Percentiles rank a stretch among this genome's conserved stretches.
These are phyloP conservation scores for Ophiocordyceps camponoti-rufipedis DNA, from an alignment of 2,329 filamentous ascomycete species.

Conservation along the genomic window DNA sequence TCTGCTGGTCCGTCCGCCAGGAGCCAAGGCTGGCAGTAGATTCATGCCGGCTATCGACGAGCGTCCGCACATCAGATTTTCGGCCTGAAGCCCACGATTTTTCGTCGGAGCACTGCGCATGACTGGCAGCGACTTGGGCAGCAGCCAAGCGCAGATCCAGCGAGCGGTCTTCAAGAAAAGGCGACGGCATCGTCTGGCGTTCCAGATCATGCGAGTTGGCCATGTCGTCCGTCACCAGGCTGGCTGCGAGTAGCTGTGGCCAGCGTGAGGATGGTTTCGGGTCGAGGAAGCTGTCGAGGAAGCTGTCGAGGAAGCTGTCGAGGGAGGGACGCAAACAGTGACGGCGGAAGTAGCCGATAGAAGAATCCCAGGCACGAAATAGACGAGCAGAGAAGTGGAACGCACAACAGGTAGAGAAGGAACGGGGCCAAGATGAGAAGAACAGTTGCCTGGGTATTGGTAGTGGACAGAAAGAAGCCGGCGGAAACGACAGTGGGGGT, in stretches of 20 bases:
- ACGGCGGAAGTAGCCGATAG: neutral
- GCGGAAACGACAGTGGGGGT: neutral
- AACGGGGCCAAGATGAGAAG: neutral
- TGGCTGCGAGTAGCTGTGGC: neutral
- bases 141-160: slow-evolving; percentile 3
- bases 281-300: neutral
- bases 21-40: slow-evolving; percentile 8
- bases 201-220: slow-evolving; percentile 1
- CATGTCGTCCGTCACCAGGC: neutral
- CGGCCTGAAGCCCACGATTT: slow-evolving; percentile 3
- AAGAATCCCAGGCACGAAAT: neutral
- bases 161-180: slow-evolving; percentile 9
- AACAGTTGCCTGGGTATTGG: neutral
- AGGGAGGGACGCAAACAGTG: neutral
- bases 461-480: neutral
- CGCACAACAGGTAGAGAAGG: neutral
- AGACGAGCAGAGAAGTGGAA: neutral
- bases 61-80: slow-evolving; percentile 11
- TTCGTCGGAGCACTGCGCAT: slow-evolving; percentile 2
- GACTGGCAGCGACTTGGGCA: slow-evolving; percentile 1
- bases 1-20: slow-evolving; percentile 6
- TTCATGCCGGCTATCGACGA: slow-evolving; percentile 9
- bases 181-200: slow-evolving; percentile 9
- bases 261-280: neutral
- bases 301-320: neutral